These are phyloP conservation scores for Scytalidium lignicola DNA, from an alignment of 2,329 filamentous ascomycete genomes.

Conservation along the genomic window DNA sequence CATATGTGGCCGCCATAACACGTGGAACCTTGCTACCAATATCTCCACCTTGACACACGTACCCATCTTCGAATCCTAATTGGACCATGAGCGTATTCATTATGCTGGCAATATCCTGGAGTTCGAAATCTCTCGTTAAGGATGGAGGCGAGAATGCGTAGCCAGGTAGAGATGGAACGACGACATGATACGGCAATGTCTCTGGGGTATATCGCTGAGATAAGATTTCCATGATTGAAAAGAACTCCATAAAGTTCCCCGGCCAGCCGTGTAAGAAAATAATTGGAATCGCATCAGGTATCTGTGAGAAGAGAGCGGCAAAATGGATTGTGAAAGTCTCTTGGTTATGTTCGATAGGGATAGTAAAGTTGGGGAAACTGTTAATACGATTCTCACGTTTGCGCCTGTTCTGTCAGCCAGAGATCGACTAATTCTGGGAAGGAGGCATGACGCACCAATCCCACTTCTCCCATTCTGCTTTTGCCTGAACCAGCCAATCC, in stretches of 20 bases:
- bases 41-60: constrained; percentile 14
- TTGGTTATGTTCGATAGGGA: background rate
- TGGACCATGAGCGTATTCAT: constrained; percentile 11
- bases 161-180: constrained; percentile 17
- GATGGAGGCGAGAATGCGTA: constrained; percentile 16
- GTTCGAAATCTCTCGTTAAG: constrained; percentile 28
- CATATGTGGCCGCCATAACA: constrained; percentile 6
- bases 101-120: constrained; percentile 8
- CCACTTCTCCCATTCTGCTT: constrained; percentile 39
- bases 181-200: constrained; percentile 14
- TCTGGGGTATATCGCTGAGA: constrained; percentile 9
- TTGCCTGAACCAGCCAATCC: constrained; percentile 40
- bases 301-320: constrained; percentile 13
- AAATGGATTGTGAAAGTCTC: constrained; percentile 10
- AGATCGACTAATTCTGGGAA: too few species aligned
- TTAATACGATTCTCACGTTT: constrained; percentile 10
- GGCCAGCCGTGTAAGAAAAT: constrained; percentile 17
- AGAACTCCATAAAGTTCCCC: constrained; percentile 5
- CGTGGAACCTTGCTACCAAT: constrained; percentile 13
- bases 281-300: constrained; percentile 11
- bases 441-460: constrained; percentile 46
- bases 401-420: constrained; percentile 11
- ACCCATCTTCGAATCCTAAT: constrained; percentile 23
- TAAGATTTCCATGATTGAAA: constrained; percentile 13
- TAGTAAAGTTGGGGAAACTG: constrained; percentile 7